Conservation (phyloP, 208 protist genomes). For the Trypanosoma caninum region DNA sequence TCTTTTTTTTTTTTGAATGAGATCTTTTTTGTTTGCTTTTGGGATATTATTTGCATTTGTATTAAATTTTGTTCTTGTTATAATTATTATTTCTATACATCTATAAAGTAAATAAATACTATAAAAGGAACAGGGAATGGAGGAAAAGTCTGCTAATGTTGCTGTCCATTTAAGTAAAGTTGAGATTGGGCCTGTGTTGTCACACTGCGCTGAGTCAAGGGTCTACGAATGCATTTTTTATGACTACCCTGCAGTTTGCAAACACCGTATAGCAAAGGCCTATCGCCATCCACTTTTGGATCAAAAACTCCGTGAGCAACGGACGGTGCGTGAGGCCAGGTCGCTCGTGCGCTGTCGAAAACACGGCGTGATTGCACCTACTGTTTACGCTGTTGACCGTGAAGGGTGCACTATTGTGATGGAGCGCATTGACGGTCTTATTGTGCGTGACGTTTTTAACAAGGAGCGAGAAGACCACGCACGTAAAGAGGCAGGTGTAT, state of each 20-base stretch:
- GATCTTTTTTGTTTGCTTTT: background rate
- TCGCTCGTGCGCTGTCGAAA: conserved; percentile 58
- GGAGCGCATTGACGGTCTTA: conserved; percentile 70
- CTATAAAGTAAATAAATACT: too few species aligned
- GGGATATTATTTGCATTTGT: too few species aligned
- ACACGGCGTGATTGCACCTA: conserved; percentile 58
- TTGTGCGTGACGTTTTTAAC: conserved; percentile 66
- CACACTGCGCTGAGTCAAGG: conserved; percentile 77
- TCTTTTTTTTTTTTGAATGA: background rate
- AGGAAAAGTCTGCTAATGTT: conserved; percentile 7
- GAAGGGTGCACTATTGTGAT: conserved; percentile 62
- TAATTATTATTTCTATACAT: background rate
- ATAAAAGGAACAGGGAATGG: background rate
- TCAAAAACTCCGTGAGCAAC: conserved; percentile 66
- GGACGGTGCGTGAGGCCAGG: conserved; percentile 71
- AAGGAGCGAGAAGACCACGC: conserved; percentile 17
- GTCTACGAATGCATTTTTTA: conserved; percentile 74
- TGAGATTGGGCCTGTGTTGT: conserved; percentile 27
- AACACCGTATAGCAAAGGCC: conserved; percentile 69
- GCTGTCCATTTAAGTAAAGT: conserved; percentile 10
- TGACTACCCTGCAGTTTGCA: conserved; percentile 51
- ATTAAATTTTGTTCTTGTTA: background rate
- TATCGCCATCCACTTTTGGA: conserved; percentile 82
- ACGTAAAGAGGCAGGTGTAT: background rate
- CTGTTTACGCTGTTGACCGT: conserved; percentile 58